Percentiles rank a stretch among this genome's conserved stretches.
These are phyloP conservation scores for Coleophoma eucalyptorum DNA, from an alignment of 2,329 filamentous ascomycete genomes.

Conservation along the genomic window DNA sequence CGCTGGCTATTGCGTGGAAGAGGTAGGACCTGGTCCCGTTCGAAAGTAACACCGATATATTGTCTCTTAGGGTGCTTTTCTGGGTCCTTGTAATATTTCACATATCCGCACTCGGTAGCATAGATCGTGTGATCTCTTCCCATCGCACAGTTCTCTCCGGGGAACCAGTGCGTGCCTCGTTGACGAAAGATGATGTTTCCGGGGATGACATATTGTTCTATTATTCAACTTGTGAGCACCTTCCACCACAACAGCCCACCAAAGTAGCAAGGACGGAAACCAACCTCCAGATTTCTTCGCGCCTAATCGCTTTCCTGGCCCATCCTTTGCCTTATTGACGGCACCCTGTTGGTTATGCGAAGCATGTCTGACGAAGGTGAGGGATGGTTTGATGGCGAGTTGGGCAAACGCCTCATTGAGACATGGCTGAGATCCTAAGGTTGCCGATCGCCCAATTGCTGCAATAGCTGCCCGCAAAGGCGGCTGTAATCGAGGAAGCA, in stretches of 20 bases:
- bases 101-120: constrained; percentile 79
- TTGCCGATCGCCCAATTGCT: constrained; percentile 18
- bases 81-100: constrained; percentile 95
- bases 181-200: constrained; percentile 99
- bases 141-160: constrained; percentile 93
- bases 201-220: constrained; percentile 88
- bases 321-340: constrained; percentile 68
- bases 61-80: constrained; percentile 77
- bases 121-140: constrained; percentile 97
- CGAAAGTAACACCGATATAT: constrained; percentile 91
- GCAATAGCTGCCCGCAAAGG: constrained; percentile 35
- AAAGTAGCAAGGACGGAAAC: constrained; percentile 19
- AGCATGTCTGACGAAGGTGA: constrained; percentile 25
- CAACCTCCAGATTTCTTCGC: constrained; percentile 88
- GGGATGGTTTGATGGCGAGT: constrained; percentile 14
- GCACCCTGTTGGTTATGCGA: constrained; percentile 57
- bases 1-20: constrained; percentile 70
- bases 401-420: constrained; percentile 25
- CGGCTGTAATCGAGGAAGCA: constrained; percentile 39
- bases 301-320: constrained; percentile 81
- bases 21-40: constrained; percentile 77
- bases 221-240: background rate
- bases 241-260: background rate
- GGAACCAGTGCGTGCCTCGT: constrained; percentile 89
- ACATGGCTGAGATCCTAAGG: constrained; percentile 10